phyloP scores from a whole-genome alignment of 805 yeast genomes.

The Saccharomycopsis amapae region DNA sequence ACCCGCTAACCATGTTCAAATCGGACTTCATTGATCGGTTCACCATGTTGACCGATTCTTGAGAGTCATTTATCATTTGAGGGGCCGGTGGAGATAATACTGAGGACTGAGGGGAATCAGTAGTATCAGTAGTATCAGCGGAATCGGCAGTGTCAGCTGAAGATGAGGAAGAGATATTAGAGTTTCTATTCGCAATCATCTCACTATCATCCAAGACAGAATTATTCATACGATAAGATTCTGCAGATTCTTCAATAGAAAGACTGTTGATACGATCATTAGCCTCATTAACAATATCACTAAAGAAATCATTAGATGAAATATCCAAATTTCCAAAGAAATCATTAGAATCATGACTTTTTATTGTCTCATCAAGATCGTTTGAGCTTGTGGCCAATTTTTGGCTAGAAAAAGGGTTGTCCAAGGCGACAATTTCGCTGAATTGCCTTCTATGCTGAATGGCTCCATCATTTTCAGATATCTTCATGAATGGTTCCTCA shows the following conservation, averaged over 20 bases:
- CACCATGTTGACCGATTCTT: too few species aligned
- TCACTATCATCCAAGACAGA: too few species aligned
- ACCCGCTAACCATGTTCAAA: neutral
- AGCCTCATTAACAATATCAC: constrained; percentile 15
- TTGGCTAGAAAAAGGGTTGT: too few species aligned
- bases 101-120: constrained; percentile 8
- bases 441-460: neutral
- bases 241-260: neutral
- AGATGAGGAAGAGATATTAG: too few species aligned
- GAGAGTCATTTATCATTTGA: too few species aligned
- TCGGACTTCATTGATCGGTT: too few species aligned
- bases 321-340: constrained; percentile 11
- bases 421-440: neutral
- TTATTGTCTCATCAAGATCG: too few species aligned
- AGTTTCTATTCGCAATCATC: too few species aligned
- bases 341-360: too few species aligned
- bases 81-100: constrained; percentile 6
- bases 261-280: constrained; percentile 6
- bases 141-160: neutral
- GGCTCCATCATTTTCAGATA: neutral
- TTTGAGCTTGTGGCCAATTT: too few species aligned
- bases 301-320: constrained; percentile 3
- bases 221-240: too few species aligned
- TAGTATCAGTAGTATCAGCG: neutral
- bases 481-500: too few species aligned